Conservation (phyloP, 768 basidiomycete genomes). For the Pleurotus djamor region DNA sequence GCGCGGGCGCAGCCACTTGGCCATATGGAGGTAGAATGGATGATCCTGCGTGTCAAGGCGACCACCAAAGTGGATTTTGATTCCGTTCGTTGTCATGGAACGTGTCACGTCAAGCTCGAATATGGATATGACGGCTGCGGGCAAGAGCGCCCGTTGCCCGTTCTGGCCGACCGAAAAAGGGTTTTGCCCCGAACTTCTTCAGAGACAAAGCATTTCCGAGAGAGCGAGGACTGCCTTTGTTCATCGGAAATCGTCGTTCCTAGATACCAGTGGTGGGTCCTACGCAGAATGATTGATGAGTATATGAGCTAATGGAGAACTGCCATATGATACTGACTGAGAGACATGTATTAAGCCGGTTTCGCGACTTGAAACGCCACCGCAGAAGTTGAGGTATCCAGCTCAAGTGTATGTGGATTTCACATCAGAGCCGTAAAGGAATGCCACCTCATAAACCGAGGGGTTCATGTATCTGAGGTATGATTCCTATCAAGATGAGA, state of each 20-base stretch:
- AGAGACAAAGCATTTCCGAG: background rate
- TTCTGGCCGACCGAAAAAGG: background rate
- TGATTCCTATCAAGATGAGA: too few species aligned
- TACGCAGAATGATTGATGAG: too few species aligned
- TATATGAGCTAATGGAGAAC: too few species aligned
- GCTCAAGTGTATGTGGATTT: background rate
- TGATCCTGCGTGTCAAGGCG: background rate
- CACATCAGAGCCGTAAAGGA: background rate
- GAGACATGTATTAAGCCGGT: too few species aligned
- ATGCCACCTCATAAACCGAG: background rate
- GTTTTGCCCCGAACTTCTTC: background rate
- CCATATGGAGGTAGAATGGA: background rate
- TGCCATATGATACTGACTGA: too few species aligned
- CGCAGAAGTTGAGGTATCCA: background rate
- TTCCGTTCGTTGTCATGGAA: background rate
- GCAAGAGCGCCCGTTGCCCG: background rate
- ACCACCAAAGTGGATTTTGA: background rate
- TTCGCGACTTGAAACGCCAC: background rate
- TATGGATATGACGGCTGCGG: background rate
- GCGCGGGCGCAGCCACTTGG: background rate
- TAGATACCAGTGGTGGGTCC: too few species aligned
- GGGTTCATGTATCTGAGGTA: too few species aligned
- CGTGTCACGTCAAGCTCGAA: background rate
- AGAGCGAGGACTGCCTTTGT: too few species aligned
- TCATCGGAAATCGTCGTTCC: too few species aligned